phyloP scores from a whole-genome alignment of 116 monocot genomes.

The Trichopus zeylanicus region DNA sequence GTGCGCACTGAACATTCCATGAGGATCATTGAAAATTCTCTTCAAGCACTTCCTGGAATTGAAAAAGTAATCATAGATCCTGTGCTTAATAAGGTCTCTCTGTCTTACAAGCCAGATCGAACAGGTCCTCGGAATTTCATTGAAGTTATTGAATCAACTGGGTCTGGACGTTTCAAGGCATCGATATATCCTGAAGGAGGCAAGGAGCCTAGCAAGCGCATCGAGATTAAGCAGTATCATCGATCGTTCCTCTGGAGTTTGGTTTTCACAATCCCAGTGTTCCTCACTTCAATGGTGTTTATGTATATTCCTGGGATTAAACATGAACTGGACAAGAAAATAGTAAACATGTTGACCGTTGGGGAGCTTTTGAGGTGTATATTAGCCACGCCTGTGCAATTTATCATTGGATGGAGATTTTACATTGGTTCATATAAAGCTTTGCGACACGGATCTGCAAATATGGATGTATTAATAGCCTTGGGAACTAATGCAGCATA shows the following conservation, averaged over 20 bases:
- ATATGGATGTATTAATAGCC: conserved; percentile 89
- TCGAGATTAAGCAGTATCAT: conserved; percentile 68
- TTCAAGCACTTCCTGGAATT: conserved; percentile 67
- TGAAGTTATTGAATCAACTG: conserved; percentile 64
- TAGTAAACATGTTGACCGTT: conserved; percentile 75
- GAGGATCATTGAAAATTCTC: conserved; percentile 52
- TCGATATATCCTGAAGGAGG: conserved; percentile 58
- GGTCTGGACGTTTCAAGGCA: conserved; percentile 41
- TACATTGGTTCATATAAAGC: conserved; percentile 79
- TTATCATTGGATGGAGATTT: conserved; percentile 73
- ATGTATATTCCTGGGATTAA: conserved; percentile 82
- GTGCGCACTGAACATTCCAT: conserved; percentile 23
- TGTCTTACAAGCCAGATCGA: conserved; percentile 70
- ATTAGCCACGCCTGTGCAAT: conserved; percentile 79
- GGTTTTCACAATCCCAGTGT: conserved; percentile 70
- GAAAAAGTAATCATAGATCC: conserved; percentile 43
- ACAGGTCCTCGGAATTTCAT: conserved; percentile 77
- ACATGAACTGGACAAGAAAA: conserved; percentile 45
- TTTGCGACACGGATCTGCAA: conserved; percentile 67
- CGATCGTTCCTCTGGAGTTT: conserved; percentile 78
- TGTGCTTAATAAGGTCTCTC: conserved; percentile 36
- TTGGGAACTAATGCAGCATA: conserved; percentile 83
- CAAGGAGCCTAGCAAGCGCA: conserved; percentile 29
- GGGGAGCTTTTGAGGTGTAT: conserved; percentile 81
- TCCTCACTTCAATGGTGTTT: conserved; percentile 81